Percentiles rank a stretch among this genome's conserved stretches.
These are phyloP conservation scores for Linanthus parryae DNA, from an alignment of 148 eudicot species.

Conservation along the genomic window DNA sequence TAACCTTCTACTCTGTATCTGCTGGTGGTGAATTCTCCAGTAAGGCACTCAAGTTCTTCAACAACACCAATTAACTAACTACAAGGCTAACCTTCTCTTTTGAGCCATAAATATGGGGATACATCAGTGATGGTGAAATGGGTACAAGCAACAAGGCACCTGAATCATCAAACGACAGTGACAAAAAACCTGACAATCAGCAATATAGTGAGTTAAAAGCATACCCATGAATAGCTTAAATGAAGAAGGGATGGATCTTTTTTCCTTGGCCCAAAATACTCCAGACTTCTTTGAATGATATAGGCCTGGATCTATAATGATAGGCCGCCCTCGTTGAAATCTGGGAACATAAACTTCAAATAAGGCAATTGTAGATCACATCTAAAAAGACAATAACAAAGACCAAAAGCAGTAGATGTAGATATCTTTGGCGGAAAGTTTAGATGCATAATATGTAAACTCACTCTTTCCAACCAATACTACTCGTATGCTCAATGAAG, in stretches of 20 bases:
- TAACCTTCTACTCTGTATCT: no score
- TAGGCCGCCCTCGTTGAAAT: constrained; percentile 79
- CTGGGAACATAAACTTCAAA: constrained; percentile 27
- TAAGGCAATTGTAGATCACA: neutral
- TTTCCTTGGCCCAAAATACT: constrained; percentile 91
- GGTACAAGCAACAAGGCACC: neutral
- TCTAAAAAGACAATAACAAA: neutral
- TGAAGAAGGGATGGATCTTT: constrained; percentile 74
- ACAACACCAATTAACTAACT: no score
- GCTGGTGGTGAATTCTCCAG: no score
- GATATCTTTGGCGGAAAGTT: constrained; percentile 9
- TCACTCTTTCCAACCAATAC: constrained; percentile 96
- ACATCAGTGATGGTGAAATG: no score
- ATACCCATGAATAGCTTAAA: constrained; percentile 83
- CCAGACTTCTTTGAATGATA: constrained; percentile 79
- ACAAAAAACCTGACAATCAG: neutral
- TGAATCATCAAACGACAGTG: neutral
- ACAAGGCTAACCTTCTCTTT: no score
- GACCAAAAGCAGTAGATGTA: neutral
- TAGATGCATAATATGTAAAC: constrained; percentile 16
- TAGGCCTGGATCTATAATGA: constrained; percentile 88
- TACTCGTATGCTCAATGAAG: constrained; percentile 89
- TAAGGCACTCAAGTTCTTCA: no score
- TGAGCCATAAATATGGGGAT: no score
- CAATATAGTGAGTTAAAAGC: neutral